These are phyloP conservation scores for Eremothecium coryli DNA, from an alignment of 1,139 yeast genomes.

Conservation along the genomic window DNA sequence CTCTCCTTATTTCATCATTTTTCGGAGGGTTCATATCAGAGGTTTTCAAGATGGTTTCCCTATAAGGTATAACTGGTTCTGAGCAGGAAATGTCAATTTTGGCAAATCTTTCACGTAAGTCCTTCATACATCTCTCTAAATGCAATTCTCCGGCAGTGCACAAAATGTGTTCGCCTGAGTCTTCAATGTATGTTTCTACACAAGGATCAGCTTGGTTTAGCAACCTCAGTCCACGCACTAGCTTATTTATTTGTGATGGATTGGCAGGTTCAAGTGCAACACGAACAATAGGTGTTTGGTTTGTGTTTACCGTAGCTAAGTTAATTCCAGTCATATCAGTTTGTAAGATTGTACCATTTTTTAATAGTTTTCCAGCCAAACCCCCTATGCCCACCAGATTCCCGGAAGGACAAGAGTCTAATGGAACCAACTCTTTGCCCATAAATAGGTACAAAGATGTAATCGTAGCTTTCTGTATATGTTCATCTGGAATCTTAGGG, in stretches of 20 bases:
- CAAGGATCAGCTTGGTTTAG: constrained; percentile 89
- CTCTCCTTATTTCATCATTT: constrained; percentile 35
- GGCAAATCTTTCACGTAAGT: constrained; percentile 83
- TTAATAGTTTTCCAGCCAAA: constrained; percentile 67
- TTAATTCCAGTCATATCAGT: constrained; percentile 47
- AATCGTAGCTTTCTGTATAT: constrained; percentile 45
- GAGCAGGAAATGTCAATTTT: constrained; percentile 80
- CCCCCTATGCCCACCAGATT: constrained; percentile 94
- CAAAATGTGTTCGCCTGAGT: constrained; percentile 82
- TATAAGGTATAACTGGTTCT: constrained; percentile 88
- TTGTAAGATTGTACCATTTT: constrained; percentile 72
- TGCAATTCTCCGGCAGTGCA: constrained; percentile 96
- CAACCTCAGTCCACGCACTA: constrained; percentile 70
- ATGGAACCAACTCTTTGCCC: constrained; percentile 82
- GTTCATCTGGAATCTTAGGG: constrained; percentile 56
- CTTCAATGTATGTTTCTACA: constrained; percentile 75
- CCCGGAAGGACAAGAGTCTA: constrained; percentile 85
- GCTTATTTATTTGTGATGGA: constrained; percentile 65
- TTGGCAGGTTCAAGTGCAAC: constrained; percentile 92
- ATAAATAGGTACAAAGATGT: constrained; percentile 70
- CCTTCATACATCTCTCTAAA: constrained; percentile 82
- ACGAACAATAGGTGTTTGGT: constrained; percentile 79
- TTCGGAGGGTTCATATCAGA: constrained; percentile 40
- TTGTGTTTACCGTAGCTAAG: constrained; percentile 58
- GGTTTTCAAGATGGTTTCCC: constrained; percentile 64